These are phyloP conservation scores for Leccinum obscurum DNA, from an alignment of 768 basidiomycete species.

Conservation along the genomic window DNA sequence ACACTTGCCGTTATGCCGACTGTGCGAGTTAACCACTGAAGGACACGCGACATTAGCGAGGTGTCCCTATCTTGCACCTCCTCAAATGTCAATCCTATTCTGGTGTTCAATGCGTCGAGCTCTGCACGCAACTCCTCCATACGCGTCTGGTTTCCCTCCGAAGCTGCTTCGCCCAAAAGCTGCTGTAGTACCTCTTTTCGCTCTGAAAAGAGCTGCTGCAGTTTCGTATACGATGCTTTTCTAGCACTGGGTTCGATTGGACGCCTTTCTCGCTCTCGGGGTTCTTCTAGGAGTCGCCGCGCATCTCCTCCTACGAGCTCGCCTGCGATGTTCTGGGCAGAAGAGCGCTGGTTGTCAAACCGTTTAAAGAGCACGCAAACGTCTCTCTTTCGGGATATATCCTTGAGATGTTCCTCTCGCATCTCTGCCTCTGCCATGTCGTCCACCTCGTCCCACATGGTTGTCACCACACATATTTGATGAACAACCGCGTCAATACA, in stretches of 20 bases:
- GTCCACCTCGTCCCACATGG: constrained; percentile 12
- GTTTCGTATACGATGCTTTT: neutral
- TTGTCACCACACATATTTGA: constrained; percentile 9
- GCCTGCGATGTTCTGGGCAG: constrained; percentile 1
- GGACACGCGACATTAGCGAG: neutral
- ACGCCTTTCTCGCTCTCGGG: neutral
- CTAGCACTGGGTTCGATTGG: neutral
- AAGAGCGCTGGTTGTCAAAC: constrained; percentile 5
- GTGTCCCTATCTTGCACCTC: constrained; percentile 3
- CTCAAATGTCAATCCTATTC: neutral
- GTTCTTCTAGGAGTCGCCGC: constrained; percentile 2
- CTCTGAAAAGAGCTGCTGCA: constrained; percentile 4
- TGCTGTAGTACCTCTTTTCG: neutral
- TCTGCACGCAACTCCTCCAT: constrained; percentile 1
- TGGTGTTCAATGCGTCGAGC: constrained; percentile 1
- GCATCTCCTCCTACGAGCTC: neutral
- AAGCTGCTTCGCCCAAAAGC: neutral
- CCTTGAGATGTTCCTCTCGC: constrained; percentile 1
- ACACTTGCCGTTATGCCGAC: neutral
- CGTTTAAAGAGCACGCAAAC: constrained; percentile 1
- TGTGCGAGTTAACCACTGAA: constrained; percentile 6
- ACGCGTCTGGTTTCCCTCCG: neutral
- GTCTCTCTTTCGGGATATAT: neutral
- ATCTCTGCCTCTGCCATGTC: neutral
- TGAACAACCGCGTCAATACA: neutral